Evolutionary conservation across 1,139 yeast species (phyloP).

Genomic region (Pichia sp.): DNA sequence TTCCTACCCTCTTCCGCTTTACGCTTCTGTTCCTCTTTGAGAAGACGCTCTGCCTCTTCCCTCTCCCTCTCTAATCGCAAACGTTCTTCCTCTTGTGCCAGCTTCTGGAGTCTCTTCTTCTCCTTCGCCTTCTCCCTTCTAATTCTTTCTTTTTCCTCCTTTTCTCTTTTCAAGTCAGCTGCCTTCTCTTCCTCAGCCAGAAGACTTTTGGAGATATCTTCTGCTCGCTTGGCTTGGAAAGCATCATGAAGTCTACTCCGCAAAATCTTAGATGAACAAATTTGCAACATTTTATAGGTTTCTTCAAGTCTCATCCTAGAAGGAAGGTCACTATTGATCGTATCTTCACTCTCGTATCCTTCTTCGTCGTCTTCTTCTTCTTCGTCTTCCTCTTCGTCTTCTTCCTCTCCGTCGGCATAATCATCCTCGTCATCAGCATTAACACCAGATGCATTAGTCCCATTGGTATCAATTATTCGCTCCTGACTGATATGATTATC

Average conservation of each 20-base stretch:
- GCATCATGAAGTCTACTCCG: slow-evolving; percentile 67
- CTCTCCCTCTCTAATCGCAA: slow-evolving; percentile 54
- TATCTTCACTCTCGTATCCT: slow-evolving; percentile 19
- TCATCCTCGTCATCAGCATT: slow-evolving; percentile 31
- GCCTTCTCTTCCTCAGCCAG: slow-evolving; percentile 79
- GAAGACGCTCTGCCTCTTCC: slow-evolving; percentile 48
- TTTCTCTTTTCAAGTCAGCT: slow-evolving; percentile 59
- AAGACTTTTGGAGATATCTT: slow-evolving; percentile 63
- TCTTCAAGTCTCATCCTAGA: slow-evolving; percentile 69
- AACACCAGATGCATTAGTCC: neutral
- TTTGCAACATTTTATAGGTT: slow-evolving; percentile 67
- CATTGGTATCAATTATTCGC: slow-evolving; percentile 1
- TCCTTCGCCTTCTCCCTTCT: slow-evolving; percentile 77
- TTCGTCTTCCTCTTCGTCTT: slow-evolving; percentile 24
- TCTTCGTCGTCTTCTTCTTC: slow-evolving; percentile 11
- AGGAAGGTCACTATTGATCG: slow-evolving; percentile 31
- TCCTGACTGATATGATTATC: slow-evolving; percentile 41
- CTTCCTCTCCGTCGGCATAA: slow-evolving; percentile 27
- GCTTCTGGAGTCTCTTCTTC: slow-evolving; percentile 61
- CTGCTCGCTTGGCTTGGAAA: slow-evolving; percentile 66
- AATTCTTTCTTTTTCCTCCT: slow-evolving; percentile 61
- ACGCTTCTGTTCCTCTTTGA: slow-evolving; percentile 45
- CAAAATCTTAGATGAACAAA: slow-evolving; percentile 67
- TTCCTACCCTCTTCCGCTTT: slow-evolving; percentile 52
- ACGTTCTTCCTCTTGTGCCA: slow-evolving; percentile 71